Percentiles rank a stretch among this genome's conserved stretches.
Evolutionary conservation across 2,329 filamentous ascomycete species (phyloP).

Genomic region (Trichoderma polysporum): DNA sequence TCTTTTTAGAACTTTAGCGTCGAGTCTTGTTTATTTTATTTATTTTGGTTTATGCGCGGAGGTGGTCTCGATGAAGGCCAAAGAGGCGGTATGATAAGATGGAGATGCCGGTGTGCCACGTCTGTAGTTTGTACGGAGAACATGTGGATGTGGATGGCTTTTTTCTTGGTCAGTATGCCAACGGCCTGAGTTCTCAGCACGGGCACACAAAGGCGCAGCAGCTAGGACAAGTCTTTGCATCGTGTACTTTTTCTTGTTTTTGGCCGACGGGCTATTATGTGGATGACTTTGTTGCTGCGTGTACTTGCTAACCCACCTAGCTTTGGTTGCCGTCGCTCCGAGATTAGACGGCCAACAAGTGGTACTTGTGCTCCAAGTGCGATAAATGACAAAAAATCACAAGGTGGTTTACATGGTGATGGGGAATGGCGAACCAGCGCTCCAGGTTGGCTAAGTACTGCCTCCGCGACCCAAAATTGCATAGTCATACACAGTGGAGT

Average conservation of each 20-base stretch:
- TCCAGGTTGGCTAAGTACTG: too few species aligned
- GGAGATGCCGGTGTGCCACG: background rate
- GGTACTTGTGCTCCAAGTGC: background rate
- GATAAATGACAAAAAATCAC: background rate
- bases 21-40: too few species aligned
- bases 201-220: background rate
- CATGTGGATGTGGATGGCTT: too few species aligned
- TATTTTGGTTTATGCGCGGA: background rate
- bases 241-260: background rate
- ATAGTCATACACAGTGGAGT: too few species aligned
- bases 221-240: background rate
- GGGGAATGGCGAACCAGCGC: background rate
- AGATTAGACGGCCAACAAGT: background rate
- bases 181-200: background rate
- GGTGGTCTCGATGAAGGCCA: background rate
- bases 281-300: background rate
- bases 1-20: background rate
- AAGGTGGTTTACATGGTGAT: background rate
- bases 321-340: background rate
- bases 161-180: background rate
- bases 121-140: background rate
- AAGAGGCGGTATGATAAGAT: conserved; percentile 1
- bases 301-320: background rate
- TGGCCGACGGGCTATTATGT: background rate
- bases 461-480: too few species aligned